These are phyloP conservation scores for Linum tenue DNA, from an alignment of 345 rosid species.

Conservation along the genomic window DNA sequence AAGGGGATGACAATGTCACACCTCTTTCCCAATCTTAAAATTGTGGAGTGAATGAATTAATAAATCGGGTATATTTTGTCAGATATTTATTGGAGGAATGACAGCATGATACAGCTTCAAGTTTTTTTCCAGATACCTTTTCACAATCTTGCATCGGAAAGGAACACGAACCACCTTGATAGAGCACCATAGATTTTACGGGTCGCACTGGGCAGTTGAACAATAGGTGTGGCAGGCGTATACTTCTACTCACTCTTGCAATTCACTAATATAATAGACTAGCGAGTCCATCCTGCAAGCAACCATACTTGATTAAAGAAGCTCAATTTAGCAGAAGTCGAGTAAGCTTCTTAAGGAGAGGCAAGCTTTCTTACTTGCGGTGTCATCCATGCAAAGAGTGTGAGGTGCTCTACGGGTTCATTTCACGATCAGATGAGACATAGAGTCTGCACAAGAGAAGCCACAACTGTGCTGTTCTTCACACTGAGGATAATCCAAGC, in stretches of 20 bases:
- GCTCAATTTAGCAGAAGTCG: background rate
- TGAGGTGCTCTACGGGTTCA: background rate
- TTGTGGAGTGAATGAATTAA: background rate
- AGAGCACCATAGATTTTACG: background rate
- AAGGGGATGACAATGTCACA: too few relatives aligned
- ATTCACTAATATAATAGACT: background rate
- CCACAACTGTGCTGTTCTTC: background rate
- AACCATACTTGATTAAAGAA: background rate
- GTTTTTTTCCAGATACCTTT: background rate
- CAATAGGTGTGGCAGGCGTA: too few relatives aligned
- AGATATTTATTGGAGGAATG: background rate
- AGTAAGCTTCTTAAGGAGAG: background rate
- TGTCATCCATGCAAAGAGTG: background rate
- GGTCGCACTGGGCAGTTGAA: background rate
- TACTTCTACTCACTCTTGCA: background rate
- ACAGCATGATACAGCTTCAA: background rate
- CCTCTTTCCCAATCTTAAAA: background rate
- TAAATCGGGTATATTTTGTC: background rate
- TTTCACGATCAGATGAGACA: background rate
- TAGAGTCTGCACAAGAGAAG: background rate
- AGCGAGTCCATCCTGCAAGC: background rate
- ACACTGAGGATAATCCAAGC: background rate
- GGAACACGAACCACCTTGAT: background rate
- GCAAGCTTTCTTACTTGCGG: background rate
- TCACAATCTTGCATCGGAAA: background rate